These are phyloP conservation scores for Termitomyces sp. DNA, from an alignment of 1,284 basidiomycete species.

Conservation along the genomic window DNA sequence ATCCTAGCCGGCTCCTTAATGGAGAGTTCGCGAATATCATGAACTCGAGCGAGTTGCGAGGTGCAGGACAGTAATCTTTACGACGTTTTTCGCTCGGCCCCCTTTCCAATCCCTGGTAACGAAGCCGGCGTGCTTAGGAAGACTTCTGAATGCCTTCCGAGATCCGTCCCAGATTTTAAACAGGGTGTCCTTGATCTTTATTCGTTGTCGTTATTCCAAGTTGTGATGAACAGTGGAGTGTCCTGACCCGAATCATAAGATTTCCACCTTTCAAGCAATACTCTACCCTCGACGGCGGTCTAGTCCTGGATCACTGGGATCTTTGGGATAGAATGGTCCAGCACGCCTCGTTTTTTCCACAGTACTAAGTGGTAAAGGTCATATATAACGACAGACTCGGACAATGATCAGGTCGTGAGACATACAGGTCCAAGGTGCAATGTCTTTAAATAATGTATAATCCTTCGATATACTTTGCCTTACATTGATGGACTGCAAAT, in stretches of 20 bases:
- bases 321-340: neutral
- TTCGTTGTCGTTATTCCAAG: neutral
- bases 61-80: too few species aligned
- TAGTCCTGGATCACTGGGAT: neutral
- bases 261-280: slow-evolving; percentile 10
- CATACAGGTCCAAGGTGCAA: too few species aligned
- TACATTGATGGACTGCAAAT: neutral
- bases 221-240: neutral
- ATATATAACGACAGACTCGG: neutral
- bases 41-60: too few species aligned
- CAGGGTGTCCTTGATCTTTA: neutral
- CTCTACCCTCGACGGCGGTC: neutral
- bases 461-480: neutral
- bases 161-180: slow-evolving; percentile 9
- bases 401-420: too few species aligned
- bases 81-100: too few species aligned
- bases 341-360: neutral
- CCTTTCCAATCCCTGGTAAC: slow-evolving; percentile 2
- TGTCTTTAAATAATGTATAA: neutral
- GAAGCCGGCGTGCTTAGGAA: neutral
- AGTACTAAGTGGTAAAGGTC: neutral
- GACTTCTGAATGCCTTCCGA: slow-evolving; percentile 1
- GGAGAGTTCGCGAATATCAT: too few species aligned
- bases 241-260: slow-evolving; percentile 1
- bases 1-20: too few species aligned